Base-by-base conservation (phyloP, 257 asterid species). In the Primulina eburnea region DNA sequence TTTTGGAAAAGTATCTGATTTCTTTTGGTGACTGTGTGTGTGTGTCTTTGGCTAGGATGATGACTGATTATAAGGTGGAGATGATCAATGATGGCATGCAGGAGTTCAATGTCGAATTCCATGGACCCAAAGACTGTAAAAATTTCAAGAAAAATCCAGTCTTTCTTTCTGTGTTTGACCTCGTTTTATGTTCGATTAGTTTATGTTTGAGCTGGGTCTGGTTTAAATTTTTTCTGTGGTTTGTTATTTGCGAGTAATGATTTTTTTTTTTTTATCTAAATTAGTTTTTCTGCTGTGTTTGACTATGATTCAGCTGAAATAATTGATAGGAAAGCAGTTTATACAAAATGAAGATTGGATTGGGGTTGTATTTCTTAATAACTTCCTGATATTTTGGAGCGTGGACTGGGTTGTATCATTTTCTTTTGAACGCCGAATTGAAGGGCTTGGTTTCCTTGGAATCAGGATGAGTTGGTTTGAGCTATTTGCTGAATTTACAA, bases 61-160 rank as follows among this genome's bases (percentile, higher is more conserved):
- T 86, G 96, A 89, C 87, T 73, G 97, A 89, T 76, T 89, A 89
- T 73, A 89, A 92, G 81, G 98, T 92, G 84, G 98, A 92, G 84
- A 87, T 78, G 92, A 83, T 88, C 88, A 86, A 92, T 82, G 98
- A 92, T 72, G 87, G 89, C 77, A 85, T 83, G 90, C 95, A 88
- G 71, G 96, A 89, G 75, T 89, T 92, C 74, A 79, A 69, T 80
- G 98, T 92, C 75, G 86, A 86, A 60, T 88, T 89, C 69, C 94
- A 88, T 79, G 98, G 98, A 64, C 98, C 98, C 55, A 92, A 86
- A 82, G 96, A 92, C 55, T 86, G 98, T 89, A 86, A 87, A 60
- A 17, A 62, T 76, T 69, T 26, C 26, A 34, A 29, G 17, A 4
- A 28, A 64, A 8, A 28, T 70, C 56, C 64, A 28, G 30, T 28